phyloP scores from a whole-genome alignment of 257 asterid genomes.

The Nicotiana paniculata region DNA sequence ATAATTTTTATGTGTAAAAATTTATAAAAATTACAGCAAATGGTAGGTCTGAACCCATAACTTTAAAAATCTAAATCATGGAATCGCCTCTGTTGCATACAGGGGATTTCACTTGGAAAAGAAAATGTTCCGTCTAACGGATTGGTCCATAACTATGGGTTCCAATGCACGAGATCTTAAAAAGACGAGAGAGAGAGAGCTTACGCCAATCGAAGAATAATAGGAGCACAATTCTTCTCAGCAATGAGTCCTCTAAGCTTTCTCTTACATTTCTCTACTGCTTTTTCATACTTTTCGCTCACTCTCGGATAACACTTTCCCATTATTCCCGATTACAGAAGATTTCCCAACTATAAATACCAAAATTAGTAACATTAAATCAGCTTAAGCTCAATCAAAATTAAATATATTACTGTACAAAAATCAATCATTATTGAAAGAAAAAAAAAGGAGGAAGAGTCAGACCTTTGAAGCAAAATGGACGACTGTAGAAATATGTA shows the following conservation, averaged over 20 bases:
- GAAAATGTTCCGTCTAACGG: too few relatives aligned
- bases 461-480: background rate
- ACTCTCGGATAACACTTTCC: slow-evolving; percentile 70
- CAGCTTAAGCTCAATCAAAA: background rate
- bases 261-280: slow-evolving; percentile 67
- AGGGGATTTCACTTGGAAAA: too few relatives aligned
- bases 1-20: too few relatives aligned
- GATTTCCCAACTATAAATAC: background rate
- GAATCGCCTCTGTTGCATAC: too few relatives aligned
- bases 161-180: too few relatives aligned
- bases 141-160: too few relatives aligned
- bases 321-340: slow-evolving; percentile 36
- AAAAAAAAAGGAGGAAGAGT: background rate
- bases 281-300: slow-evolving; percentile 65
- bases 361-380: background rate
- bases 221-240: slow-evolving; percentile 81
- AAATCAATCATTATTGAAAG: too few relatives aligned
- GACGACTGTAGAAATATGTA: background rate
- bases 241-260: slow-evolving; percentile 91
- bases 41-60: too few relatives aligned
- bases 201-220: slow-evolving; percentile 84
- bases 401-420: background rate
- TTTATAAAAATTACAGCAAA: too few relatives aligned
- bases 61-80: too few relatives aligned
- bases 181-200: background rate